These are phyloP conservation scores for Ammopiptanthus mongolicus DNA, from an alignment of 306 rosid genomes.

Conservation along the genomic window DNA sequence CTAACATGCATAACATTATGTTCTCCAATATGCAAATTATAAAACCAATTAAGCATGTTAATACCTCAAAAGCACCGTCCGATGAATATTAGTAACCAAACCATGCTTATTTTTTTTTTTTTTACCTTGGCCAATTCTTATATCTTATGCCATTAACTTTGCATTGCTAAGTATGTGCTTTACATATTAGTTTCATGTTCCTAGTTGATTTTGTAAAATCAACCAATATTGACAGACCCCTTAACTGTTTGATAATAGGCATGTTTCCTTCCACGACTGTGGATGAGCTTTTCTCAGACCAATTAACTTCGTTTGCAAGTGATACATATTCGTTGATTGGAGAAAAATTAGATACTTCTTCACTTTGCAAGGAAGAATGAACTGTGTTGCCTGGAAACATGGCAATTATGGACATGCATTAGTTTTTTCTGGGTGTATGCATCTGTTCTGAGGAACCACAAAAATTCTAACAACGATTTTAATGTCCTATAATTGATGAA, in stretches of 20 bases:
- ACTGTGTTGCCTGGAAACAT: constrained; percentile 50
- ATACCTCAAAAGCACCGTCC: constrained; percentile 1
- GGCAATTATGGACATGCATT: neutral
- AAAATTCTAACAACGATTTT: neutral
- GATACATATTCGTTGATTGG: no score
- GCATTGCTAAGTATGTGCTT: constrained; percentile 46
- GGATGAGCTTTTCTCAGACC: no score
- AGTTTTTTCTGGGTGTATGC: neutral
- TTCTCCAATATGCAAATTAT: neutral
- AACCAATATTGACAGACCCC: constrained; percentile 7
- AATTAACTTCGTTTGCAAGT: no score
- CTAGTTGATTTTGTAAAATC: constrained; percentile 36
- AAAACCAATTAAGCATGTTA: constrained; percentile 10
- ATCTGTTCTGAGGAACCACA: constrained; percentile 10
- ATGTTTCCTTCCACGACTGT: neutral
- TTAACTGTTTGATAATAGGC: constrained; percentile 24
- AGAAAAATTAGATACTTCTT: no score
- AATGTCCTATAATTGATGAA: neutral
- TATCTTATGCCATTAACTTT: constrained; percentile 49
- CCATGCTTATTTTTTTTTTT: constrained; percentile 2
- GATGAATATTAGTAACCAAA: neutral
- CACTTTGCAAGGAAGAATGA: constrained; percentile 43
- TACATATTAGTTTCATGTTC: constrained; percentile 58
- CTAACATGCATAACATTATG: neutral
- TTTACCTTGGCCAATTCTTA: constrained; percentile 90